phyloP scores from a whole-genome alignment of 495 filamentous ascomycete genomes.

The Corynascus novoguineensis region DNA sequence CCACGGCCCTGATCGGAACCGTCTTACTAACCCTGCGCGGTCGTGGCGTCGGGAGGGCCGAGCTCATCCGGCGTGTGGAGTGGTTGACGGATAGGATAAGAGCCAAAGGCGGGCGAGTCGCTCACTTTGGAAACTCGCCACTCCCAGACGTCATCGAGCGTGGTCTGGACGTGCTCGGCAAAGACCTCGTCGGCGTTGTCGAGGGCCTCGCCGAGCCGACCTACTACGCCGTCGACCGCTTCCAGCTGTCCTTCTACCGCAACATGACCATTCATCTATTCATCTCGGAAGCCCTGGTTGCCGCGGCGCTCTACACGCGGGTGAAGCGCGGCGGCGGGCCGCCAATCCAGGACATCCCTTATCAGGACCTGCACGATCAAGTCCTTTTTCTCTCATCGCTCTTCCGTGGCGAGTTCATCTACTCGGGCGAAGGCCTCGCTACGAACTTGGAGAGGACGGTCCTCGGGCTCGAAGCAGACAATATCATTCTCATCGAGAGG shows the following conservation, averaged over 20 bases:
- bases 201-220: conserved; percentile 78
- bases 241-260: conserved; percentile 94
- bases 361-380: conserved; percentile 62
- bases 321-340: conserved; percentile 86
- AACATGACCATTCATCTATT: conserved; percentile 99
- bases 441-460: conserved; percentile 77
- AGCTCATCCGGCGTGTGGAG: conserved; percentile 79
- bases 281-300: conserved; percentile 84
- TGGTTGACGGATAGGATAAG: conserved; percentile 84
- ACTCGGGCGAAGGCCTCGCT: conserved; percentile 75
- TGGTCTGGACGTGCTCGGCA: conserved; percentile 84
- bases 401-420: conserved; percentile 96
- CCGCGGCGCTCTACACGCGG: conserved; percentile 78
- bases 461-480: conserved; percentile 67
- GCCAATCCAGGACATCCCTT: conserved; percentile 70
- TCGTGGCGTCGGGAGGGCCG: conserved; percentile 80
- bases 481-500: conserved; percentile 66
- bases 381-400: conserved; percentile 86
- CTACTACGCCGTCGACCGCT: conserved; percentile 89
- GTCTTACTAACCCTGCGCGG: conserved; percentile 88
- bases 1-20: conserved; percentile 89
- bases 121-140: conserved; percentile 78
- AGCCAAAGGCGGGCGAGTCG: conserved; percentile 81
- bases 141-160: conserved; percentile 80
- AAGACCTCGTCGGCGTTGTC: conserved; percentile 75